Percentiles rank a stretch among this genome's conserved stretches.
Evolutionary conservation across 371 early-diverging fungal species (phyloP).

Genomic region (Modicella reniformis): DNA sequence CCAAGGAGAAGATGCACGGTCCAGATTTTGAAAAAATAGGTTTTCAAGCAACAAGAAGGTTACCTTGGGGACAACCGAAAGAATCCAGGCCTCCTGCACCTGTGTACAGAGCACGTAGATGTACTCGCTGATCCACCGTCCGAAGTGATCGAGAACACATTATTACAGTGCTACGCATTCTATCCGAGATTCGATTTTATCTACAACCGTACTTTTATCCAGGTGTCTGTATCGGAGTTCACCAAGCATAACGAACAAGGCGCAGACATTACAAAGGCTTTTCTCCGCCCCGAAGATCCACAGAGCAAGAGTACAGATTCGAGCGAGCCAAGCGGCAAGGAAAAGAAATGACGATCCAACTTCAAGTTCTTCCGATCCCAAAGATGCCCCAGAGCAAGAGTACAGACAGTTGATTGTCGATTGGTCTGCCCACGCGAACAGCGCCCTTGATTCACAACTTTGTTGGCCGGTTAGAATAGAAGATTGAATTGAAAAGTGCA

Average conservation of each 20-base stretch:
- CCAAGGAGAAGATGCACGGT: not conserved
- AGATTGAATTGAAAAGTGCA: too few relatives aligned
- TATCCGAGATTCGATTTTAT: constrained; percentile 16
- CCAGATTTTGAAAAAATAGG: not conserved
- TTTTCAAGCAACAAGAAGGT: not conserved
- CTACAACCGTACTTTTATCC: constrained; percentile 17
- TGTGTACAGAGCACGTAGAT: not conserved
- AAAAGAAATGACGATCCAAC: too few relatives aligned
- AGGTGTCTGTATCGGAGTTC: constrained; percentile 12
- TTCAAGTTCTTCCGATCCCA: too few relatives aligned
- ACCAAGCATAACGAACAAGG: not conserved
- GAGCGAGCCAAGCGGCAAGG: too few relatives aligned
- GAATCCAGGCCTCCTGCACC: too few relatives aligned
- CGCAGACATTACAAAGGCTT: constrained; percentile 15
- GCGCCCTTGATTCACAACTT: too few relatives aligned
- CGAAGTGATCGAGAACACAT: not conserved
- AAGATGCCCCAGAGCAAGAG: too few relatives aligned
- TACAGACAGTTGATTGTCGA: too few relatives aligned
- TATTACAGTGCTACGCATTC: not conserved
- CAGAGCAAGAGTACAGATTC: too few relatives aligned
- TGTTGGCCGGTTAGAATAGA: too few relatives aligned
- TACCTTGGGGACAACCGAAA: not conserved
- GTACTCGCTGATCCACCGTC: constrained; percentile 1
- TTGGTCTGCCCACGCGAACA: too few relatives aligned
- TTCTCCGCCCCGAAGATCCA: too few relatives aligned